Evolutionary conservation across 2,329 filamentous ascomycete genomes (phyloP), one percentile per base, ranked within the genome.

Genomic region (Aspergillus niger): DNA sequence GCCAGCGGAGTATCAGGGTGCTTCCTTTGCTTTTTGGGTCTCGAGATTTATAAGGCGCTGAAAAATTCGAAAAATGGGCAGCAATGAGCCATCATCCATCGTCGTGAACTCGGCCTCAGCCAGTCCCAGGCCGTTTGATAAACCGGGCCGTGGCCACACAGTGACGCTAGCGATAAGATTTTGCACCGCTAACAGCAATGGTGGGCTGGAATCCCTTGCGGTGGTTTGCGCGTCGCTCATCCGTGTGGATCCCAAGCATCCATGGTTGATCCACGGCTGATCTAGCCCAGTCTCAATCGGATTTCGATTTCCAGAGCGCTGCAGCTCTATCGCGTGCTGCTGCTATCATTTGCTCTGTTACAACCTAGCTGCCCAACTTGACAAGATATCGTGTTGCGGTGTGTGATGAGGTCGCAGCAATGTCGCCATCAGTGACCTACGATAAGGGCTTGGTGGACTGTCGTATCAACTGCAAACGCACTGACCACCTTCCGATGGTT

Each of bases 141-240:
- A 30, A 24, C 24, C 44, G 44, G 24, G 22, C 26, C 44, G 26
- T n/a, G 44, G 44, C 44, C 26, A 48, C 22, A 8, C 26, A 49
- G 20, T 28, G 49, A 38, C 38, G 24, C 38, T 55, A 43, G 24
- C n/a, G 52, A 43, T 44, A 30, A n/a, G 41, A 44, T 24, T 55
- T 55, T 55, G 38, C 52, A 55, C 38, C 24, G 52, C 52, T 55
- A 55, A 43, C 41, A 24, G 41, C 41, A 24, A 24, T 44, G 41
- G 41, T 44, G 41, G 41, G 38, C 52, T 13, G 39, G 15, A 15
- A 32, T 55, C 52, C 52, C 52, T 55, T 44, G 52, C 52, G 38
- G 38, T 55, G 52, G 52, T 55, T 55, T 55, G 52, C 52, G 52
- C 52, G 52, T 55, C 38, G 52, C 38, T 17, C 11, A 8, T 39